These are phyloP conservation scores for Alternaria tenuissima DNA, from an alignment of 2,329 filamentous ascomycete species.

Conservation along the genomic window DNA sequence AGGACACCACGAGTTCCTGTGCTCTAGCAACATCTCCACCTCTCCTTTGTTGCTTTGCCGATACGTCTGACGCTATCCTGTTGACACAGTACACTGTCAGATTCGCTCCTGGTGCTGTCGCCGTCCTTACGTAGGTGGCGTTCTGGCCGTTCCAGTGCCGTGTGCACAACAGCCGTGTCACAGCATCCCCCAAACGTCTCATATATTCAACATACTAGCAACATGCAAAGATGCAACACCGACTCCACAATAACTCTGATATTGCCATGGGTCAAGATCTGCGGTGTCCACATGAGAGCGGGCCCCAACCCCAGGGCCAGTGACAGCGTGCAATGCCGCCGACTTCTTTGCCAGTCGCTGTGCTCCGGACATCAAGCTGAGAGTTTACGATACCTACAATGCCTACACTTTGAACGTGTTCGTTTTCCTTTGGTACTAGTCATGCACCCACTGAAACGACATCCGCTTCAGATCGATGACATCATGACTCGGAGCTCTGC, in stretches of 20 bases:
- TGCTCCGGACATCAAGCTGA: background rate
- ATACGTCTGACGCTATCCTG: background rate
- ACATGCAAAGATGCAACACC: constrained; percentile 1
- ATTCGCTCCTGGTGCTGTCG: background rate
- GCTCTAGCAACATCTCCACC: background rate
- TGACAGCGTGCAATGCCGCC: background rate
- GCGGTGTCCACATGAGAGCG: constrained; percentile 4
- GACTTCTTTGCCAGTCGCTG: background rate
- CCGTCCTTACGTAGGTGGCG: background rate
- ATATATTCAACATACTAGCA: background rate
- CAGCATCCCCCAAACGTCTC: background rate
- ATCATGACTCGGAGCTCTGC: constrained; percentile 41
- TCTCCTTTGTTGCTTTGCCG: background rate
- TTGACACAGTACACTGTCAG: background rate
- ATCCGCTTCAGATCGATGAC: constrained; percentile 46
- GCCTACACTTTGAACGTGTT: background rate
- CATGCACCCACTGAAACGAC: constrained; percentile 36
- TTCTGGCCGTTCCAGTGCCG: background rate
- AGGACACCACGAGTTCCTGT: background rate
- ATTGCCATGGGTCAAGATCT: background rate
- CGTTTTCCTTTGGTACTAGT: constrained; percentile 15
- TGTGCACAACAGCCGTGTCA: background rate
- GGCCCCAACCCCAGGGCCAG: background rate
- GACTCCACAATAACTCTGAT: background rate
- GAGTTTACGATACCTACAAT: background rate